Percentiles rank a stretch among this genome's conserved stretches.
phyloP scores from a whole-genome alignment of 2,329 filamentous ascomycete genomes.

The Alternaria novae-zelandiae region DNA sequence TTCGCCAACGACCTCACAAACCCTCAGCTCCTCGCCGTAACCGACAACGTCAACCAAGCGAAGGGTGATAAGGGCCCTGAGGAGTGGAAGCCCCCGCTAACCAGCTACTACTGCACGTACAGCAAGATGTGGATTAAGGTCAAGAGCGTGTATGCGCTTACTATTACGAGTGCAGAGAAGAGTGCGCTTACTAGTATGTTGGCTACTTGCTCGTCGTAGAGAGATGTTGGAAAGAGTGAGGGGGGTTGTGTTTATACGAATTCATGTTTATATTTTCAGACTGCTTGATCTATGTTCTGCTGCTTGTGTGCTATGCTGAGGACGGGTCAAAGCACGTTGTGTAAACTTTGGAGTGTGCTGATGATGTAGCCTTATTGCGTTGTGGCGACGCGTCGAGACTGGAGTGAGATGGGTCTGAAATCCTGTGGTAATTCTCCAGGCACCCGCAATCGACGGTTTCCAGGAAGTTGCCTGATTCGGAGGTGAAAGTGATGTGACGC shows the following conservation, averaged over 20 bases:
- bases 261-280: neutral
- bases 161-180: conserved; percentile 76
- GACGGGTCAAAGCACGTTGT: accelerated
- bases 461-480: neutral
- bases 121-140: conserved; percentile 78
- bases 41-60: conserved; percentile 73
- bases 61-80: conserved; percentile 80
- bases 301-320: neutral
- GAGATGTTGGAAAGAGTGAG: neutral
- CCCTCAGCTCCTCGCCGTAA: conserved; percentile 81
- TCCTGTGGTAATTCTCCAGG: neutral
- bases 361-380: neutral
- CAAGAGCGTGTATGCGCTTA: conserved; percentile 74
- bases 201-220: conserved; percentile 60
- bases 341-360: neutral
- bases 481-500: accelerated
- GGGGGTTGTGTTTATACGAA: neutral
- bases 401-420: neutral
- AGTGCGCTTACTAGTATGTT: conserved; percentile 69
- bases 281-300: neutral
- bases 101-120: conserved; percentile 77
- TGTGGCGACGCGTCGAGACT: neutral
- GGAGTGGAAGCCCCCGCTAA: conserved; percentile 69
- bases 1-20: conserved; percentile 80
- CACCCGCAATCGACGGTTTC: neutral